Percentiles rank a stretch among this genome's conserved stretches.
phyloP scores from a whole-genome alignment of 345 rosid species.

The Populus deltoides region DNA sequence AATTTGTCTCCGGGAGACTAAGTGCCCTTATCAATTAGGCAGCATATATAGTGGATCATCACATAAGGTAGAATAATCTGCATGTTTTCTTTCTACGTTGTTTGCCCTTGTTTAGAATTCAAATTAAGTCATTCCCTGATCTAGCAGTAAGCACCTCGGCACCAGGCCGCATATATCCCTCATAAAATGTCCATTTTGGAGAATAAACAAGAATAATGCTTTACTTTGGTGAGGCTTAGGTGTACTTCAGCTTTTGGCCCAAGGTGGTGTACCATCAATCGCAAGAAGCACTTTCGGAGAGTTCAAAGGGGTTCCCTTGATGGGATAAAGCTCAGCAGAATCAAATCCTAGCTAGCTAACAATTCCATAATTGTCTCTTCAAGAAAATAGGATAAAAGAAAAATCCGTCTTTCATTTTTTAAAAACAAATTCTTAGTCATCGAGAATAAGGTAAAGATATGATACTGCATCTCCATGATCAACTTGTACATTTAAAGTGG shows the following conservation, averaged over 20 bases:
- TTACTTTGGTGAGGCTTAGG: neutral
- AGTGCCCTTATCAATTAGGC: conserved; percentile 18
- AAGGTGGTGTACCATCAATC: neutral
- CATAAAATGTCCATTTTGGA: neutral
- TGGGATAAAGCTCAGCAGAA: neutral
- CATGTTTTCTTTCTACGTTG: neutral
- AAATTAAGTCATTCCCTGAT: neutral
- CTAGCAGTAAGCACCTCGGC: neutral
- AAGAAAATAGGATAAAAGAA: neutral
- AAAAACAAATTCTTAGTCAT: neutral
- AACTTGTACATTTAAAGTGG: neutral
- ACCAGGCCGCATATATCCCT: neutral
- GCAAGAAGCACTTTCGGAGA: neutral
- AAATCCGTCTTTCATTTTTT: neutral
- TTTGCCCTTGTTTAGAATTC: neutral
- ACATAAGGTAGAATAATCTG: neutral
- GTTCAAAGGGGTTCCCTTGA: neutral
- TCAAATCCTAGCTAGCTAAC: neutral
- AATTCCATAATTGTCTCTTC: neutral
- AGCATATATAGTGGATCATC: neutral
- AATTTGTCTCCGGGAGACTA: neutral
- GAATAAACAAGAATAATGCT: neutral
- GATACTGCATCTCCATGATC: neutral
- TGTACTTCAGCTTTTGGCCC: neutral
- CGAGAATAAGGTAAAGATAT: conserved; percentile 1